phyloP scores from a whole-genome alignment of 75 land plant species.

The Larix kaempferi region DNA sequence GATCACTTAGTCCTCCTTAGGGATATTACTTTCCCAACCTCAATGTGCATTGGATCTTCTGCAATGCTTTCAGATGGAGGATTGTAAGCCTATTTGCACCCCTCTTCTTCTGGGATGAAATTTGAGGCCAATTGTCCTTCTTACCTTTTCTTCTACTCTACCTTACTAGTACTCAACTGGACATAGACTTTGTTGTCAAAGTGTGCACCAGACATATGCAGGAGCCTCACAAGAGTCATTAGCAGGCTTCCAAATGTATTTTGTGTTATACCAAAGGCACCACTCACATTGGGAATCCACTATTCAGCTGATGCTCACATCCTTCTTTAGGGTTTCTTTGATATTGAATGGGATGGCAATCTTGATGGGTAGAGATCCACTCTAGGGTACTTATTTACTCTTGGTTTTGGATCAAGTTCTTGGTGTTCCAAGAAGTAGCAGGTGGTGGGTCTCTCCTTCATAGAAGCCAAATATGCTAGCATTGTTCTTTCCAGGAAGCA shows the following conservation, averaged over 20 bases:
- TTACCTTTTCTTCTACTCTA: slow-evolving; percentile 12
- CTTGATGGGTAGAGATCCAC: slow-evolving; percentile 17
- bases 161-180: slow-evolving; percentile 28
- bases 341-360: slow-evolving; percentile 26
- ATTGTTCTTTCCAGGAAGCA: slow-evolving; percentile 17
- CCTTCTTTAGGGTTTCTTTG: slow-evolving; percentile 9
- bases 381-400: slow-evolving; percentile 14
- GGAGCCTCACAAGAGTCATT: slow-evolving; percentile 21
- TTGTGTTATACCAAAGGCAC: slow-evolving; percentile 40
- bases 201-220: slow-evolving; percentile 18
- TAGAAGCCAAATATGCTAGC: slow-evolving; percentile 34
- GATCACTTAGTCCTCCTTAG: background rate
- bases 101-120: slow-evolving; percentile 6
- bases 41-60: slow-evolving; percentile 14
- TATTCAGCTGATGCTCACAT: background rate
- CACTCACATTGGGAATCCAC: slow-evolving; percentile 1
- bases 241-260: slow-evolving; percentile 26
- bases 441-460: slow-evolving; percentile 19
- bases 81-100: slow-evolving; percentile 8
- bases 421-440: slow-evolving; percentile 28
- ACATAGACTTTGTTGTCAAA: slow-evolving; percentile 32
- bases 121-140: background rate
- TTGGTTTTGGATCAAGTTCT: slow-evolving; percentile 11
- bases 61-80: background rate
- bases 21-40: slow-evolving; percentile 2